Evolutionary conservation across 305 asterid genomes (phyloP), one percentile per base, ranked within the genome.

Genomic region (Fraxinus sp.): DNA sequence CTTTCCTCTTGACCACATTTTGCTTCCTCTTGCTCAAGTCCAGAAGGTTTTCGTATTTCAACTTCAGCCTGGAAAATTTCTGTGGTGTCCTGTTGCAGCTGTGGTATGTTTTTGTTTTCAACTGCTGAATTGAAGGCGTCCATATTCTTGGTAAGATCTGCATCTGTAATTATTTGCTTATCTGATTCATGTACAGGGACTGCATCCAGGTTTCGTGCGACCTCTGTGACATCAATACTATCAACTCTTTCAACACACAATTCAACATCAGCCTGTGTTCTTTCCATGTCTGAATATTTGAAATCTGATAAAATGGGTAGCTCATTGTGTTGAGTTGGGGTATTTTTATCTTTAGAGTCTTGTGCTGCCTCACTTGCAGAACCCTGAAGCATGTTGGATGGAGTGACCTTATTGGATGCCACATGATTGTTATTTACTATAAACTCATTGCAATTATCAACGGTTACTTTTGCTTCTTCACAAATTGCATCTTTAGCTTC

Each of bases 101-200:
- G 55, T 62, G 16, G 81, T 8, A 79, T 62, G 84, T 46, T 66
- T 30, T 83, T 59, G 78, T 86, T 86, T 83, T 77, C 74, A 59
- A 85, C 86, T 22, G 72, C 57, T 80, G 82, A 70, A 81, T 73
- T 77, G 20, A 78, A 78, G 43, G 37, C 68, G 66, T 43, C 81
- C 20, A 5, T 43, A 72, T 83, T 79, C 35, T 22, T 43, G 18
- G 75, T 70, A 68, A 43, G 81, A 68, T 85, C 86, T 82, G 81
- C 83, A 86, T 86, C 85, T 35, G 35, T 80, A 77, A 72, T 84
- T 46, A 62, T 79, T 70, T 86, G 86, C 73, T 85, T 84, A 70
- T 88, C 88, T 77, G 73, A 36, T 46, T 79, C 81, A 79, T 85
- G 76, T 11, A 24, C 49, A 62, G 77, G 49, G 43, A 83, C 59